Base-by-base conservation (phyloP, 2,329 filamentous ascomycete species). In the Cytospora piceicola region DNA sequence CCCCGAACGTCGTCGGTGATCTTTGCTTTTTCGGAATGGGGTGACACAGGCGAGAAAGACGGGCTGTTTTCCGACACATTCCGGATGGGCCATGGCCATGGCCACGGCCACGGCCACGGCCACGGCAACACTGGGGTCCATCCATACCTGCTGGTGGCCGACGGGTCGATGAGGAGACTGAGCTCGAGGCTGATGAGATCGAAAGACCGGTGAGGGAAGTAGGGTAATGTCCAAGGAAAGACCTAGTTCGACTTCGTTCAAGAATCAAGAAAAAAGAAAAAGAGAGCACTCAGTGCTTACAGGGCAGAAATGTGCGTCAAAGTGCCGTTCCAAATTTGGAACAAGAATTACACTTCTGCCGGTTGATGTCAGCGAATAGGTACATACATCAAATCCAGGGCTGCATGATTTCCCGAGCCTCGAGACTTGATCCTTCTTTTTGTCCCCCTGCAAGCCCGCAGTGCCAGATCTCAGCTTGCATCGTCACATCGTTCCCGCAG, bases 391-490 rank as follows among this genome's bases (percentile, higher is more conserved):
- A 15, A 36, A 36, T 36, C 34, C 34, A 36, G 34, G 34, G 34
- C 34, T 36, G 34, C 34, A 36, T 36, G 34, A 3, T 12, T 52
- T 39, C n/a, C 22, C 12, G 24, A 54, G 55, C 55, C 59, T 60
- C 34, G 12, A 53, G 22, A 46, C 42, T 17, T n/a, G 6, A 22
- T 11, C 27, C 8, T 29, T 20, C 20, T 20, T 27, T n/a, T n/a
- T n/a, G n/a, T n/a, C n/a, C n/a, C 27, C 59, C 20, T 29, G 54
- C 54, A 55, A 59, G 60, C 64, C 34, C 12, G 51, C 39, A 39
- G 53, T 56, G 53, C 65, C 53, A 59, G 56, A 58, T 67, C 66
- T 62, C 62, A 61, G 57, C 62, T 54, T 66, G 65, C 65, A 64
- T 67, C 39, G 22, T 58, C 9, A 34, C 56, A 58, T 39, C 51